These are phyloP conservation scores for Pestalotiopsis sp. DNA, from an alignment of 2,329 filamentous ascomycete species.

Conservation along the genomic window DNA sequence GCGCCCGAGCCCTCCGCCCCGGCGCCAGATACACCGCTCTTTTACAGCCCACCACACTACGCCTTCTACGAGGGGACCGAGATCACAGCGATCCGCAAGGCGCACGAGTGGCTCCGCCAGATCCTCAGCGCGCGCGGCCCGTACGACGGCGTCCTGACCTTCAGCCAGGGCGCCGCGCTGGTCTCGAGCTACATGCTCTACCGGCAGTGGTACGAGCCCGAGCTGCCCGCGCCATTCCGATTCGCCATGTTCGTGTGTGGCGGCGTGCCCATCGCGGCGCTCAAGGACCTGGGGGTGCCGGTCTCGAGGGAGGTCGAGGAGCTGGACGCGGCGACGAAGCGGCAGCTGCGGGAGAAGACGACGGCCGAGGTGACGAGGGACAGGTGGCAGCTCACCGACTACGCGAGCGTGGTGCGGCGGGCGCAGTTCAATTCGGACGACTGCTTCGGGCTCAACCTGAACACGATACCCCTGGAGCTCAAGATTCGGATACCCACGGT, in stretches of 20 bases:
- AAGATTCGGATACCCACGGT: conserved; percentile 32
- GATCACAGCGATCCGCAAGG: conserved; percentile 31
- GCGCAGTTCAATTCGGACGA: conserved; percentile 31
- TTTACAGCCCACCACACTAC: conserved; percentile 14
- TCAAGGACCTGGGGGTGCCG: conserved; percentile 35
- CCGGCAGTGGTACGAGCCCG: conserved; percentile 33
- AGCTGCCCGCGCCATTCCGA: conserved; percentile 33
- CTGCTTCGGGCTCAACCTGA: conserved; percentile 32
- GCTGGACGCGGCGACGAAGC: conserved; percentile 24
- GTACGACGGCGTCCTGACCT: conserved; percentile 29
- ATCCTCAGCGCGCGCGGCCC: conserved; percentile 29
- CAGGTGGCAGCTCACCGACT: conserved; percentile 18
- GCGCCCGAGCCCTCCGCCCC: conserved; percentile 17
- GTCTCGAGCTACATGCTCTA: conserved; percentile 41
- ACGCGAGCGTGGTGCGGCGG: conserved; percentile 19
- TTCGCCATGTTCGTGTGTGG: conserved; percentile 43
- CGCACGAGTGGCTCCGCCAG: conserved; percentile 35
- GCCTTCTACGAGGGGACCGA: conserved; percentile 19
- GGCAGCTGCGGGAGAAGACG: conserved; percentile 16
- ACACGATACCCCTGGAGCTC: conserved; percentile 26
- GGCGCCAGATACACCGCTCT: conserved; percentile 12
- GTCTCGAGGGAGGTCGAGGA: conserved; percentile 31
- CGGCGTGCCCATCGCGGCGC: conserved; percentile 33
- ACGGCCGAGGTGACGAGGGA: conserved; percentile 14
- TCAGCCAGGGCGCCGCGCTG: conserved; percentile 35